These are phyloP conservation scores for Adansonia gregorii DNA, from an alignment of 441 rosid genomes.

Conservation along the genomic window DNA sequence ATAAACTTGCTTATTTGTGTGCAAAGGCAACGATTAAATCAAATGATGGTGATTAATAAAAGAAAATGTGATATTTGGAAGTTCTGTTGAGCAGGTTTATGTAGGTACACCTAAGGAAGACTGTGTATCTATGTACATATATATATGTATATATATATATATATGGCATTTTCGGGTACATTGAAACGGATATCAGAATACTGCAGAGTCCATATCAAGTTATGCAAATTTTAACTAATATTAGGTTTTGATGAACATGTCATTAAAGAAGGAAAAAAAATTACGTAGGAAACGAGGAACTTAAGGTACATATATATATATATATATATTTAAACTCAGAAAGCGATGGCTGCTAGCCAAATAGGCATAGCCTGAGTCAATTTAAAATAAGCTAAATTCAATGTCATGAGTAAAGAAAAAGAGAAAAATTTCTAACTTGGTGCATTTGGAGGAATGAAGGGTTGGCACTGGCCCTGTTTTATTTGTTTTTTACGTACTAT, in stretches of 20 bases:
- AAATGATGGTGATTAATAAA: conserved; percentile 15
- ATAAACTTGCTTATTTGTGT: neutral
- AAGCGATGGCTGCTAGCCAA: too few species aligned
- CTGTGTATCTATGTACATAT: too few species aligned
- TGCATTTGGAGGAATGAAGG: too few species aligned
- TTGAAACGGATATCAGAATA: neutral
- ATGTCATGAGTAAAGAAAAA: too few species aligned
- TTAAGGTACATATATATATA: too few species aligned
- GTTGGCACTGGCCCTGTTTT: too few species aligned
- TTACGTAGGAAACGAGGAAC: too few species aligned
- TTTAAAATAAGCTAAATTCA: too few species aligned
- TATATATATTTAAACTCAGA: too few species aligned
- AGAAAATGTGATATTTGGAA: neutral
- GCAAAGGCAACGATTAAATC: conserved; percentile 15
- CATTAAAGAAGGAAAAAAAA: neutral
- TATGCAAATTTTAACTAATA: neutral
- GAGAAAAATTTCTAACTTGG: too few species aligned
- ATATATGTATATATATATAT: neutral
- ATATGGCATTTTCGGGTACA: neutral
- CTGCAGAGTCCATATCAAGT: neutral
- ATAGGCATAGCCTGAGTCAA: too few species aligned
- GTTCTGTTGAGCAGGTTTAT: conserved; percentile 3
- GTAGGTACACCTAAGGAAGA: conserved; percentile 19
- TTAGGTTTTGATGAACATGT: neutral
- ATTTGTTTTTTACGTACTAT: too few species aligned